A percentile compares a stretch with the other conserved stretches of the same genome.
These are phyloP conservation scores for Clausena lansium DNA, from an alignment of 345 rosid genomes.

Conservation along the genomic window DNA sequence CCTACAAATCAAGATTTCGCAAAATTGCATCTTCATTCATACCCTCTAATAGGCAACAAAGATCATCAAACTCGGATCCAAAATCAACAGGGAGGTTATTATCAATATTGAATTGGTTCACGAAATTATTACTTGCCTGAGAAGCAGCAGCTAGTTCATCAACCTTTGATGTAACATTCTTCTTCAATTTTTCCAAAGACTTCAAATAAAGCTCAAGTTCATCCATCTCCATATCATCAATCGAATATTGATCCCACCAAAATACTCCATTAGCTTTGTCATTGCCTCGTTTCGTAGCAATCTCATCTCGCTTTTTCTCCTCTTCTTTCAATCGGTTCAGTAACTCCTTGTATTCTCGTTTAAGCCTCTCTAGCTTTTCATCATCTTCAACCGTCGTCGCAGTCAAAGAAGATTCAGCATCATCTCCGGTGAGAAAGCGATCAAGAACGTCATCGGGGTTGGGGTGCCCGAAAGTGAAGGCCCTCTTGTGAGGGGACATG, in stretches of 20 bases:
- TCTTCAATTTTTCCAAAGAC: neutral
- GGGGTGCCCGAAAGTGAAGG: slow-evolving; percentile 31
- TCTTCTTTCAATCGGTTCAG: neutral
- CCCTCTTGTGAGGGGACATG: slow-evolving; percentile 26
- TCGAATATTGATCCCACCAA: slow-evolving; percentile 10
- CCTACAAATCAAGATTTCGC: neutral
- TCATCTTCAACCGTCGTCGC: neutral
- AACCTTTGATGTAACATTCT: neutral
- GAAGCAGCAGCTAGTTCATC: neutral
- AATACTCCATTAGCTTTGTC: neutral
- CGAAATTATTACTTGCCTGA: neutral
- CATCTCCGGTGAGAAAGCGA: neutral
- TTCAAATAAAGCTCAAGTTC: neutral
- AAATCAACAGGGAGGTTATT: neutral
- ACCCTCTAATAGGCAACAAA: neutral
- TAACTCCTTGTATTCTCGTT: neutral
- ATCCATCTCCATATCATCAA: neutral
- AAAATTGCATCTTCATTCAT: neutral
- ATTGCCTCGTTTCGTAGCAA: neutral
- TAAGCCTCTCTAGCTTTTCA: neutral
- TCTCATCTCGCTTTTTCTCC: neutral
- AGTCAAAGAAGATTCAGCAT: too few relatives aligned
- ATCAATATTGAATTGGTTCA: neutral
- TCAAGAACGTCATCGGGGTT: slow-evolving; percentile 24
- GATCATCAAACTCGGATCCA: neutral